These are phyloP conservation scores for Mycena kentingensis DNA, from an alignment of 768 basidiomycete genomes.

Conservation along the genomic window DNA sequence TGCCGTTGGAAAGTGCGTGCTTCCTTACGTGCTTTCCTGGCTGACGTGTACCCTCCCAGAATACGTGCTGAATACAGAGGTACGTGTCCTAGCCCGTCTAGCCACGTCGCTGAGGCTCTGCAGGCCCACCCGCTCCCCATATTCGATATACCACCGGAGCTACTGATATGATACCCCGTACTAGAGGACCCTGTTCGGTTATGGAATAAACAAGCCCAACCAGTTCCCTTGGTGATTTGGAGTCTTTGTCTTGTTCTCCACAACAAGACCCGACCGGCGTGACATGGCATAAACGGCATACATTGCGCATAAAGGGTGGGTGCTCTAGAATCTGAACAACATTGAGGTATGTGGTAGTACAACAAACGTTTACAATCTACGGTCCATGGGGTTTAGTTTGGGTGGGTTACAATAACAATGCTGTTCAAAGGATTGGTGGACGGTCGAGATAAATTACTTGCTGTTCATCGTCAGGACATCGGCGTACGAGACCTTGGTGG, in stretches of 20 bases:
- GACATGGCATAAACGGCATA: not conserved
- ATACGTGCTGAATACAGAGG: conserved; percentile 25
- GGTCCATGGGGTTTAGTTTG: conserved; percentile 10
- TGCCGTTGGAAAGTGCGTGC: conserved; percentile 73
- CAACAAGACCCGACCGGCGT: not conserved
- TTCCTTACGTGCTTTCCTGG: not conserved
- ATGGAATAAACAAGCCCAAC: too few relatives aligned
- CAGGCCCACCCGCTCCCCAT: conserved; percentile 24
- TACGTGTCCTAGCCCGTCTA: not conserved
- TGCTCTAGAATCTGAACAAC: not conserved
- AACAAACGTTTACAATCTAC: conserved; percentile 18
- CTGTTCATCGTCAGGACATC: conserved; percentile 28
- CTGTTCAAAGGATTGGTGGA: not conserved
- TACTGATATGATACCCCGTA: conserved; percentile 4
- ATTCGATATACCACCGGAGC: conserved; percentile 15
- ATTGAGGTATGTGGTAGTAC: conserved; percentile 16
- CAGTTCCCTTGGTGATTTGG: conserved; percentile 1
- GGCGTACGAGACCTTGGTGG: conserved; percentile 43
- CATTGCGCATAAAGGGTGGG: conserved; percentile 17
- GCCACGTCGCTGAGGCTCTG: not conserved
- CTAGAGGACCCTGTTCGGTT: too few relatives aligned
- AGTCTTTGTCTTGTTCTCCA: not conserved
- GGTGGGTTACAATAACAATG: conserved; percentile 8
- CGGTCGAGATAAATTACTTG: conserved; percentile 15
- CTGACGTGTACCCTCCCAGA: conserved; percentile 4